Evolutionary conservation across 2,329 filamentous ascomycete genomes (phyloP).

Genomic region (Penicillium sp.): DNA sequence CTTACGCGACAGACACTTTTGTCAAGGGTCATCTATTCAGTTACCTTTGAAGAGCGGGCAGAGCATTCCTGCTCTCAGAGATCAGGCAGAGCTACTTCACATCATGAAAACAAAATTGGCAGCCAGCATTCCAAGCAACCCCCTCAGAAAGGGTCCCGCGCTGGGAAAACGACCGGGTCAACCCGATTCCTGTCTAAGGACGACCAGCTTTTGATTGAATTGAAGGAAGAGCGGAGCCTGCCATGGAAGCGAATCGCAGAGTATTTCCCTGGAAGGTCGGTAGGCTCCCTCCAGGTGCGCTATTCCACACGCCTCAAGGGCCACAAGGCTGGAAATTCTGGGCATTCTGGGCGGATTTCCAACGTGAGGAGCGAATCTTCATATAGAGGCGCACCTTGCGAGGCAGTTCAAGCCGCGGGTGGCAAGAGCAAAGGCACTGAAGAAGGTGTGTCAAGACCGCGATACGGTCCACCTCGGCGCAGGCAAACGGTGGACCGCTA

Average conservation of each 20-base stretch:
- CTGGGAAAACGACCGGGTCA: slow-evolving; percentile 5
- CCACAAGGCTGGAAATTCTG: neutral
- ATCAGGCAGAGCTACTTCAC: neutral
- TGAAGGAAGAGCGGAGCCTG: slow-evolving; percentile 11
- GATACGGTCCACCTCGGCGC: slow-evolving; percentile 11
- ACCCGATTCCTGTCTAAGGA: slow-evolving; percentile 4
- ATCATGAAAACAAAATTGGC: slow-evolving; percentile 1
- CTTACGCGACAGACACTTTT: slow-evolving; percentile 11
- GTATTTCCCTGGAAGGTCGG: slow-evolving; percentile 10
- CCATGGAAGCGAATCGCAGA: slow-evolving; percentile 10
- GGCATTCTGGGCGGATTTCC: neutral
- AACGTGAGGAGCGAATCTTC: slow-evolving; percentile 1
- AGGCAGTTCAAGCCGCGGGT: slow-evolving; percentile 3
- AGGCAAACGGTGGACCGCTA: slow-evolving; percentile 12
- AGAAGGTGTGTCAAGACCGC: slow-evolving; percentile 3
- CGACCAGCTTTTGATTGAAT: slow-evolving; percentile 14
- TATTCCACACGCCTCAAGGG: slow-evolving; percentile 11
- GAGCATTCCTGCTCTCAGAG: slow-evolving; percentile 8
- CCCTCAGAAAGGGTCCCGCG: slow-evolving; percentile 1
- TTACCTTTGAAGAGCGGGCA: slow-evolving; percentile 12
- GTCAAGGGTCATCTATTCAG: slow-evolving; percentile 12
- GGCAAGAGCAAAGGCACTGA: slow-evolving; percentile 1
- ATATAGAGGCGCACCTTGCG: neutral
- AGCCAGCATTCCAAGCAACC: slow-evolving; percentile 3
- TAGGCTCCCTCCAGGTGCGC: slow-evolving; percentile 13